Evolutionary conservation across 2,329 filamentous ascomycete species (phyloP).

Genomic region (Hypoxylon sp.): DNA sequence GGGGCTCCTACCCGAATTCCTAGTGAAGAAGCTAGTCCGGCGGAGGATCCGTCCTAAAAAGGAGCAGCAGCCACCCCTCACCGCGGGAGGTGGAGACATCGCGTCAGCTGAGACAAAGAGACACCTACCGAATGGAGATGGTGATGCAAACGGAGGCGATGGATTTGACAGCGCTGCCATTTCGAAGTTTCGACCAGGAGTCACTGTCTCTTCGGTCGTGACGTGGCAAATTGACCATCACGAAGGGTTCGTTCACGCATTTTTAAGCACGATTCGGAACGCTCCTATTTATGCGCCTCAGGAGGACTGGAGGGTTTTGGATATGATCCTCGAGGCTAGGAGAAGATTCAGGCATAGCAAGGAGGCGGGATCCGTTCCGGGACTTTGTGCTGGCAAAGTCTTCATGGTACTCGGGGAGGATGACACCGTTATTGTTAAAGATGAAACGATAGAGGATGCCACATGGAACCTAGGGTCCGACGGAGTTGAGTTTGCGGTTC

Average conservation of each 20-base stretch:
- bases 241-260: constrained; percentile 76
- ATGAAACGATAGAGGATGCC: constrained; percentile 75
- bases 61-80: constrained; percentile 10
- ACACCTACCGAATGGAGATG: constrained; percentile 52
- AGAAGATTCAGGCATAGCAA: constrained; percentile 45
- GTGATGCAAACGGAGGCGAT: constrained; percentile 57
- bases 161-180: constrained; percentile 65
- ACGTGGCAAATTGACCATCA: constrained; percentile 79
- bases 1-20: constrained; percentile 70
- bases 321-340: constrained; percentile 60
- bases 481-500: constrained; percentile 66
- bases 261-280: constrained; percentile 78
- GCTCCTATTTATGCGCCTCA: constrained; percentile 78
- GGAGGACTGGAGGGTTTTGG: constrained; percentile 72
- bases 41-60: constrained; percentile 50
- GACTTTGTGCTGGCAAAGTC: constrained; percentile 65
- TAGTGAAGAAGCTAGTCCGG: constrained; percentile 63
- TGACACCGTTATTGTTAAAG: constrained; percentile 76
- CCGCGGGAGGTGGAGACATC: constrained; percentile 40
- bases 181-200: constrained; percentile 64
- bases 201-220: constrained; percentile 74
- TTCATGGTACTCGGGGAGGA: constrained; percentile 75
- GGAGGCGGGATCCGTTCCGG: constrained; percentile 46
- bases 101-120: constrained; percentile 47
- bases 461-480: constrained; percentile 70